These are phyloP conservation scores for Grifola frondosa DNA, from an alignment of 1,284 basidiomycete genomes.

Conservation along the genomic window DNA sequence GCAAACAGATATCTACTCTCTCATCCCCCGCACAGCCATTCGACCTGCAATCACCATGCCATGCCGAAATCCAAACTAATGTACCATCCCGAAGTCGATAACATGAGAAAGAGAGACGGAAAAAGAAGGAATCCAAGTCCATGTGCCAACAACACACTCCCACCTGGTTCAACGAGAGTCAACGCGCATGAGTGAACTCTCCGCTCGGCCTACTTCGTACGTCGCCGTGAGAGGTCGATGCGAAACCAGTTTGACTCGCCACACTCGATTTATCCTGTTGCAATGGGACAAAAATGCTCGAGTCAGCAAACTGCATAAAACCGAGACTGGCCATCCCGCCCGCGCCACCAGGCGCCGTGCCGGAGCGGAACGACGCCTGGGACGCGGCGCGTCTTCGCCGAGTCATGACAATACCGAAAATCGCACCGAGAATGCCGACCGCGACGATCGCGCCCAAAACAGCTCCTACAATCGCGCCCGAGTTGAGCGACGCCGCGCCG, in stretches of 20 bases:
- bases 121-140: no score
- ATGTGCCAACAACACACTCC: no score
- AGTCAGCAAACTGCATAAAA: slow-evolving; percentile 45
- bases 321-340: slow-evolving; percentile 26
- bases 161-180: no score
- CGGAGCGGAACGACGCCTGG: slow-evolving; percentile 26
- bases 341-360: slow-evolving; percentile 31
- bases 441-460: slow-evolving; percentile 50
- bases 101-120: no score
- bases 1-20: no score
- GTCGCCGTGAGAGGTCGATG: slow-evolving; percentile 46
- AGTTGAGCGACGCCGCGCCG: slow-evolving; percentile 31
- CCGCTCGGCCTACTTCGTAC: slow-evolving; percentile 23
- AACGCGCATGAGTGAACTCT: no score
- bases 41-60: no score
- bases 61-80: no score
- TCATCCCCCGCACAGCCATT: no score
- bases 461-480: slow-evolving; percentile 48
- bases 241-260: slow-evolving; percentile 43
- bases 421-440: slow-evolving; percentile 48
- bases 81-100: no score
- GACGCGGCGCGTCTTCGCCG: slow-evolving; percentile 45
- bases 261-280: slow-evolving; percentile 53
- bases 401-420: slow-evolving; percentile 45
- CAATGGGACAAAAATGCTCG: slow-evolving; percentile 59